A percentile compares a stretch with the other conserved stretches of the same genome.
Conservation (phyloP, 495 filamentous ascomycete species). For the Tuber calosporum region DNA sequence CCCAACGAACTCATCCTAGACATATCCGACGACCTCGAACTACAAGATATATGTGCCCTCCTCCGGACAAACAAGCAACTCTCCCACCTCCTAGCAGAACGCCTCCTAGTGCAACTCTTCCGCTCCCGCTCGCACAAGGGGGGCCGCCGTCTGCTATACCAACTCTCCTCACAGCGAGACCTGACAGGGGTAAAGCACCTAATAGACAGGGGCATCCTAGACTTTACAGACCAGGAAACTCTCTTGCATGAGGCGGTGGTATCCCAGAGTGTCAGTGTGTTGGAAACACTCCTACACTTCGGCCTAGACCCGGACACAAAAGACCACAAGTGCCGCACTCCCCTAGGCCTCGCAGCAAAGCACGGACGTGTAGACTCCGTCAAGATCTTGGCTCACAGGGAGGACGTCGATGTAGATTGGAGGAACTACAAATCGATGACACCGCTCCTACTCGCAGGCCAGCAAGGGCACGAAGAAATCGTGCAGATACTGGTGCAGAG, state of each 20-base stretch:
- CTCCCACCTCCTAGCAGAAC: neutral
- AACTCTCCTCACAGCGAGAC: neutral
- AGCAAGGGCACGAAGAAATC: neutral
- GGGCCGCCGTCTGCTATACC: neutral
- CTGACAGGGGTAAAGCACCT: neutral
- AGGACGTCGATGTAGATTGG: neutral
- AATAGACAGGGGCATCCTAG: neutral
- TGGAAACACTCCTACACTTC: neutral
- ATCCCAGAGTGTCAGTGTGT: neutral
- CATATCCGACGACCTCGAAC: neutral
- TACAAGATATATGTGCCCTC: conserved; percentile 12
- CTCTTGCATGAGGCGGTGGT: neutral
- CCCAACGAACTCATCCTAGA: conserved; percentile 18
- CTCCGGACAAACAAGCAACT: conserved; percentile 11
- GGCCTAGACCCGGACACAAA: neutral
- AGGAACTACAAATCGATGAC: neutral
- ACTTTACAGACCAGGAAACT: neutral
- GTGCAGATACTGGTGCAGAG: neutral
- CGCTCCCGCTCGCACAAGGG: neutral
- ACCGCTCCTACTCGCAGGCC: neutral
- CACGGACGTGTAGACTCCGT: too few relatives aligned
- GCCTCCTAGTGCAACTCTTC: neutral
- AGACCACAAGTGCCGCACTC: neutral
- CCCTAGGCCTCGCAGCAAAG: neutral
- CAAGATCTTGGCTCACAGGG: too few relatives aligned